Base-by-base conservation (phyloP, 495 filamentous ascomycete species). In the Neohortaea acidophila region DNA sequence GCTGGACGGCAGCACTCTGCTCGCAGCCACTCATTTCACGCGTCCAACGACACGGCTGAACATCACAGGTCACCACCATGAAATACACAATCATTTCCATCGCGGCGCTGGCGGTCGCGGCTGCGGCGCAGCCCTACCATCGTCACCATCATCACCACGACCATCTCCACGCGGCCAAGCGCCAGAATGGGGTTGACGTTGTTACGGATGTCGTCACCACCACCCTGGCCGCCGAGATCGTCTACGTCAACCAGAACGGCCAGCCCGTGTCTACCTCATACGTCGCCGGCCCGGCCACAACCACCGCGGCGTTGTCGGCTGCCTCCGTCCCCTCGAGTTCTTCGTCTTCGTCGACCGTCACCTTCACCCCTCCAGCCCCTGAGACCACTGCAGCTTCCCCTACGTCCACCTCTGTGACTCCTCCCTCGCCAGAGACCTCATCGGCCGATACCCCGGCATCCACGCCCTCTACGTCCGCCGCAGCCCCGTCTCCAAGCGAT, bases 211-310 rank as follows among this genome's bases (percentile, higher is more conserved):
- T 50, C 13, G 55, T 51, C 17, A 51, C 62, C 52, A 33, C 44
- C 9, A 52, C 47, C 15, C 38, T 41, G 7, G 36, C 50, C 13
- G 60, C 72, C 33, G 69, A 78, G 13, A 59, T 78, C 20, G 69
- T 81, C 45, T 78, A 67, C 50, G 70, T 83, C 20, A 68, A 87
- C 51, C 59, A 73, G 34, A 42, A 71, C 37, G 77, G 79, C 38
- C 61, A 70, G 6, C 62, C 64, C 0, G 41, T 79, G 21, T 34
- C 19, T 20, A 34, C 32, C 7, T 21, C 14, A 4, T 34, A 15
- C 9, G 6, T 9, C 32, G 6, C 7, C 14, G 29, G 8, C 29
- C 8, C 29, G 7, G 14, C 14, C 29, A 17, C 14, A 8, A 32
- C 10, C 29, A 8, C 8, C 7, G 8, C 29, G 6, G n/a, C n/a